Percentiles rank a stretch among this genome's conserved stretches.
Conservation (phyloP, 2,329 filamentous ascomycete species). For the Proliferodiscus dingleyae region DNA sequence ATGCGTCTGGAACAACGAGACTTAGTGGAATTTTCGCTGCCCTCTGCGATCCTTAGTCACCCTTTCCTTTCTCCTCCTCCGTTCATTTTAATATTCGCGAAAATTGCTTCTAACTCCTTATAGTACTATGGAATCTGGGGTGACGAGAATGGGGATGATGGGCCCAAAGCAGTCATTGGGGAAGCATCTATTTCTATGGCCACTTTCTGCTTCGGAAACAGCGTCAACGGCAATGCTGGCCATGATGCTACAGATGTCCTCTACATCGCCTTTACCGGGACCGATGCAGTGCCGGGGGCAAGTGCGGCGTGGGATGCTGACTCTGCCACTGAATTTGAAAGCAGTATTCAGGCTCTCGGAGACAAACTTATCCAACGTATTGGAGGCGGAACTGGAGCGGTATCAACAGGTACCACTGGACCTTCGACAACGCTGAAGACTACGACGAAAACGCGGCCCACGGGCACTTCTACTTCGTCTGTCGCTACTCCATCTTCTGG, state of each 20-base stretch:
- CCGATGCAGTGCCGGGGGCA: conserved; percentile 51
- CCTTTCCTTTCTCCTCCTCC: too few relatives aligned
- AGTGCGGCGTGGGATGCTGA: conserved; percentile 51
- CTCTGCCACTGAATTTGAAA: conserved; percentile 45
- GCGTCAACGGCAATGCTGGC: conserved; percentile 50
- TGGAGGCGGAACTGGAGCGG: conserved; percentile 11
- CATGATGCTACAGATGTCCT: conserved; percentile 54
- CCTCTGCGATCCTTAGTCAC: too few relatives aligned
- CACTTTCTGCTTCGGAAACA: conserved; percentile 50
- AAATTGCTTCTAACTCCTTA: not conserved
- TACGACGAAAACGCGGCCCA: not conserved
- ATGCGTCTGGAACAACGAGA: too few relatives aligned
- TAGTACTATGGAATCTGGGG: conserved; percentile 57
- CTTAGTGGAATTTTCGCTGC: too few relatives aligned
- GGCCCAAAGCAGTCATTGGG: conserved; percentile 43
- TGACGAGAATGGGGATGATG: conserved; percentile 53
- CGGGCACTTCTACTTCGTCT: not conserved
- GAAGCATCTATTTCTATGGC: conserved; percentile 55
- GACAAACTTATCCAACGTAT: conserved; percentile 45
- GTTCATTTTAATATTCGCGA: too few relatives aligned
- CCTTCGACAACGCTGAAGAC: conserved; percentile 6
- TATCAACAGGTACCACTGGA: not conserved
- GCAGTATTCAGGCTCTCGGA: conserved; percentile 47
- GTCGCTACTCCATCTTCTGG: too few relatives aligned
- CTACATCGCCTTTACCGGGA: conserved; percentile 56